Conservation (phyloP, 2,329 filamentous ascomycete genomes). For the Epichloe baconii region DNA sequence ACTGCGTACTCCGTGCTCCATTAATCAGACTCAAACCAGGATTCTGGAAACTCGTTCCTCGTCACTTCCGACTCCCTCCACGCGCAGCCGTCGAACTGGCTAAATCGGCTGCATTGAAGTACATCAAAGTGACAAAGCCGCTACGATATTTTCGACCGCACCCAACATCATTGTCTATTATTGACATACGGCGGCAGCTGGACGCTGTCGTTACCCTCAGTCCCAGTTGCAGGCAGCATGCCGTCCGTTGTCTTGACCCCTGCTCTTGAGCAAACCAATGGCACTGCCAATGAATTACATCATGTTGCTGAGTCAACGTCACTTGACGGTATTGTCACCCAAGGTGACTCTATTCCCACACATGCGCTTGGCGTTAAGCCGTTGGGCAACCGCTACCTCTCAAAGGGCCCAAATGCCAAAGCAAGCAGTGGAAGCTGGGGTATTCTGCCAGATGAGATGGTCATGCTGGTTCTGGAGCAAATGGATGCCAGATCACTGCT, state of each 20-base stretch:
- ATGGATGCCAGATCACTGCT: slow-evolving; percentile 52
- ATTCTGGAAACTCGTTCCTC: not conserved
- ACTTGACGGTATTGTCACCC: not conserved
- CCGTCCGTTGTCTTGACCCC: slow-evolving; percentile 1
- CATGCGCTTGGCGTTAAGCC: slow-evolving; percentile 82
- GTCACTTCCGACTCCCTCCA: not conserved
- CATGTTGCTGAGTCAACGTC: not conserved
- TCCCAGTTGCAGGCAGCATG: not conserved
- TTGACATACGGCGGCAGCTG: not conserved
- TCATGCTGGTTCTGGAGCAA: slow-evolving; percentile 62
- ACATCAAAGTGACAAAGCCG: not conserved
- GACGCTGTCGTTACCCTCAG: not conserved
- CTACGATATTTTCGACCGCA: no score
- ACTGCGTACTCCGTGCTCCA: no score
- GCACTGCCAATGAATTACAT: not conserved
- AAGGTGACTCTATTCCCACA: slow-evolving; percentile 44
- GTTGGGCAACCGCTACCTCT: slow-evolving; percentile 67
- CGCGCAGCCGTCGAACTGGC: not conserved
- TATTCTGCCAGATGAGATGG: slow-evolving; percentile 65
- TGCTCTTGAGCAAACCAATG: not conserved
- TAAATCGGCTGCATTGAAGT: not conserved
- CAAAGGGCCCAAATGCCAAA: slow-evolving; percentile 53
- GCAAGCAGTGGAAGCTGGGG: slow-evolving; percentile 51
- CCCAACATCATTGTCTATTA: not conserved
- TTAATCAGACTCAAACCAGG: not conserved